phyloP scores from a whole-genome alignment of 768 basidiomycete genomes.

The Xerocomus brunneocitrinus region DNA sequence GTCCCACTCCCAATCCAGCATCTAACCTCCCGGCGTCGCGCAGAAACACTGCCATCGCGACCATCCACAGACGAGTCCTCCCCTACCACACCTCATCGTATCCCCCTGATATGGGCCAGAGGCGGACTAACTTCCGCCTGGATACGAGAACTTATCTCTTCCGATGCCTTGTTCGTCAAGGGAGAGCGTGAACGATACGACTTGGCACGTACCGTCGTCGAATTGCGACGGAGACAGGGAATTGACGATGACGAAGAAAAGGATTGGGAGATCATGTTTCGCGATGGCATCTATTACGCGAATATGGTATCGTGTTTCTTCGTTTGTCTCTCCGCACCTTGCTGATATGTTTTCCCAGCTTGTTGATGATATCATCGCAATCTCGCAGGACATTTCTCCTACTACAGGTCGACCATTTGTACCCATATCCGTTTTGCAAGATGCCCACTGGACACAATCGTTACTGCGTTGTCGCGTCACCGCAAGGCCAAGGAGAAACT shows the following conservation, averaged over 20 bases:
- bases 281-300: conserved; percentile 73
- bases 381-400: conserved; percentile 73
- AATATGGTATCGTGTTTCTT: conserved; percentile 61
- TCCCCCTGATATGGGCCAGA: conserved; percentile 65
- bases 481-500: conserved; percentile 25
- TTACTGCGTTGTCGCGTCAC: conserved; percentile 59
- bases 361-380: conserved; percentile 71
- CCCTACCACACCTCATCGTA: conserved; percentile 11
- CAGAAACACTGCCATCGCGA: conserved; percentile 28
- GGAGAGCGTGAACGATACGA: conserved; percentile 79
- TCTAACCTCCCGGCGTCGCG: conserved; percentile 21
- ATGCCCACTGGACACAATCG: conserved; percentile 77
- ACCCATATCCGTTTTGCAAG: conserved; percentile 60
- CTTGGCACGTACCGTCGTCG: conserved; percentile 69
- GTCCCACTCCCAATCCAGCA: conserved; percentile 15
- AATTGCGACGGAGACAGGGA: conserved; percentile 58
- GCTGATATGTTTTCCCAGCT: conserved; percentile 40
- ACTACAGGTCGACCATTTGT: conserved; percentile 67
- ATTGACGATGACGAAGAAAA: conserved; percentile 59
- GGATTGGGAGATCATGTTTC: conserved; percentile 68
- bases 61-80: conserved; percentile 15
- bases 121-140: conserved; percentile 71
- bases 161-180: conserved; percentile 75
- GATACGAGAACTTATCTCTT: conserved; percentile 68
- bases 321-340: neutral